These are phyloP conservation scores for Neonothopanus nambi DNA, from an alignment of 1,284 basidiomycete species.

Conservation along the genomic window DNA sequence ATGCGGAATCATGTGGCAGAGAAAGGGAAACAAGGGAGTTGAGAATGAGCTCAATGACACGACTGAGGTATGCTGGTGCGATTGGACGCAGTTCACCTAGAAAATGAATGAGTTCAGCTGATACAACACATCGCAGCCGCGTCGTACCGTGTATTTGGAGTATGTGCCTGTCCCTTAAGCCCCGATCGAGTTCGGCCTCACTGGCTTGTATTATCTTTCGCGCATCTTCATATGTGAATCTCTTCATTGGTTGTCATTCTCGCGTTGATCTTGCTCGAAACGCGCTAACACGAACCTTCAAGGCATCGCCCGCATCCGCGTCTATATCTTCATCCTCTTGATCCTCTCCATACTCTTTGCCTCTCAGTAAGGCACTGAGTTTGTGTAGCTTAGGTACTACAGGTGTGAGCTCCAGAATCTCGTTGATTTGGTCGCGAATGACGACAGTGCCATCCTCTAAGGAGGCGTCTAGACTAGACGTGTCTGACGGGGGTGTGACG, in stretches of 20 bases:
- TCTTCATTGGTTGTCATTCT: conserved; percentile 26
- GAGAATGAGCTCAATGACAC: conserved; percentile 73
- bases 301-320: conserved; percentile 27
- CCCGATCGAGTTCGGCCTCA: conserved; percentile 67
- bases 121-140: conserved; percentile 7
- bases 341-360: conserved; percentile 68
- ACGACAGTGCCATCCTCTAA: conserved; percentile 44
- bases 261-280: background rate
- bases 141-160: conserved; percentile 67
- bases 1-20: conserved; percentile 47
- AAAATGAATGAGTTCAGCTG: background rate
- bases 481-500: conserved; percentile 52
- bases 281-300: background rate
- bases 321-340: conserved; percentile 49
- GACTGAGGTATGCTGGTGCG: conserved; percentile 60
- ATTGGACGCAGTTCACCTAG: conserved; percentile 72
- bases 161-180: conserved; percentile 64
- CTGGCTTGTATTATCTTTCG: conserved; percentile 75
- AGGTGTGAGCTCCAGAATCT: conserved; percentile 78
- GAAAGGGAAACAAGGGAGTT: conserved; percentile 65
- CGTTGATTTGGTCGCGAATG: conserved; percentile 71
- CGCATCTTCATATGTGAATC: conserved; percentile 61
- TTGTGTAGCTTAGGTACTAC: conserved; percentile 73
- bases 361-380: conserved; percentile 60
- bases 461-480: conserved; percentile 22